phyloP scores from a whole-genome alignment of 345 rosid species.

The Cardamine occulta region DNA sequence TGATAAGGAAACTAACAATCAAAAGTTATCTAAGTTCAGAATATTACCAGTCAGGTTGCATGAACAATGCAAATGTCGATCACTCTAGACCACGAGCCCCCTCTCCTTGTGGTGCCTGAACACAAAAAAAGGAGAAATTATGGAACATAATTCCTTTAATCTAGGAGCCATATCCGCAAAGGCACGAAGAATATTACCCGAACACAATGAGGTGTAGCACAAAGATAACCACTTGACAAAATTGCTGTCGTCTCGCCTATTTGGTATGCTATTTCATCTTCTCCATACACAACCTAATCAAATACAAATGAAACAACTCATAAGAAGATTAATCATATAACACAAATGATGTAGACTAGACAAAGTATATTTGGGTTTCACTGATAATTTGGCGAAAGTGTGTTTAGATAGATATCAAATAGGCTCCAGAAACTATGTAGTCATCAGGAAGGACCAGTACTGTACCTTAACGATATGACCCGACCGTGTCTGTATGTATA shows the following conservation, averaged over 20 bases:
- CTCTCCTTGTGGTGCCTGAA: conserved; percentile 81
- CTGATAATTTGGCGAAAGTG: not conserved
- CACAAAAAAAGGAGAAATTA: not conserved
- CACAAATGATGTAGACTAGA: not conserved
- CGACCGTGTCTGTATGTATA: conserved; percentile 79
- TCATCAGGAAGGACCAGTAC: conserved; percentile 19
- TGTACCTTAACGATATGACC: conserved; percentile 83
- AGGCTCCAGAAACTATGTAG: not conserved
- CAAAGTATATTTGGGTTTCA: not conserved
- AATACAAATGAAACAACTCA: conserved; percentile 1
- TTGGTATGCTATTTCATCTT: conserved; percentile 91
- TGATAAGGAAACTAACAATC: not conserved
- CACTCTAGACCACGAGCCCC: conserved; percentile 67
- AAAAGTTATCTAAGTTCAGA: not conserved
- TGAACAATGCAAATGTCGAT: conserved; percentile 89
- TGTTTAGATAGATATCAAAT: not conserved
- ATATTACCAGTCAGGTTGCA: conserved; percentile 95
- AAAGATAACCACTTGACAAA: conserved; percentile 78
- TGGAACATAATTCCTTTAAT: too few relatives aligned
- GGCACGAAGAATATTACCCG: conserved; percentile 52
- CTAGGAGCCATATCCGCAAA: not conserved
- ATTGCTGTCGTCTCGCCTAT: conserved; percentile 90
- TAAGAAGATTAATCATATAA: not conserved
- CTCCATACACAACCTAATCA: conserved; percentile 70
- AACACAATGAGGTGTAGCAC: conserved; percentile 96